These are phyloP conservation scores for Zymoseptoria brevis DNA, from an alignment of 2,329 filamentous ascomycete genomes.

Conservation along the genomic window DNA sequence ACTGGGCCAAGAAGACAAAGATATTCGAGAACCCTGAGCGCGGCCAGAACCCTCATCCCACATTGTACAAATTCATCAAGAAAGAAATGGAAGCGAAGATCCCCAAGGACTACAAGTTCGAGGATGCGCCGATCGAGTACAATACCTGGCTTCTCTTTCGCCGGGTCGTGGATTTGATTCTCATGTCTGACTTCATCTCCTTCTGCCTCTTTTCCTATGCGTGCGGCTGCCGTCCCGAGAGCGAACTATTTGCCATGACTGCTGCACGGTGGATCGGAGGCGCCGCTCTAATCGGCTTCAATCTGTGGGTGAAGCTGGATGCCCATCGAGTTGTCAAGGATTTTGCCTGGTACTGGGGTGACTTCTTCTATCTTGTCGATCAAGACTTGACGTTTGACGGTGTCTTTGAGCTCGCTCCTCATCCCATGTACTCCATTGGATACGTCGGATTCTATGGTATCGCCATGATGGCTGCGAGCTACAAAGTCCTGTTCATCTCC, in stretches of 20 bases:
- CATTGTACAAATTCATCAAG: conserved; percentile 76
- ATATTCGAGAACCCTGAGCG: conserved; percentile 77
- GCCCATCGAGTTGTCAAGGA: conserved; percentile 97
- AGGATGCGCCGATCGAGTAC: conserved; percentile 90
- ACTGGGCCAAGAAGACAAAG: conserved; percentile 77
- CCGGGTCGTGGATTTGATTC: conserved; percentile 86
- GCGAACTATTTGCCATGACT: conserved; percentile 63
- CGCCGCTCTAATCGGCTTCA: conserved; percentile 76
- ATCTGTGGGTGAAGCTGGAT: conserved; percentile 97
- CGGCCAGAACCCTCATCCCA: conserved; percentile 75
- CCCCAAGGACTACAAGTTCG: conserved; percentile 84
- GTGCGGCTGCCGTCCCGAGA: conserved; percentile 66
- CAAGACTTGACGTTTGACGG: conserved; percentile 97
- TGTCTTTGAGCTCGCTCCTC: conserved; percentile 97
- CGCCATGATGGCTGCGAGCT: conserved; percentile 95
- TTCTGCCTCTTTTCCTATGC: conserved; percentile 94
- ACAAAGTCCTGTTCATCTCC: conserved; percentile 94
- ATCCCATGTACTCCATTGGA: conserved; percentile 97
- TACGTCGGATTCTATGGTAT: conserved; percentile 98
- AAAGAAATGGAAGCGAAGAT: conserved; percentile 92
- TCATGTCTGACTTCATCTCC: conserved; percentile 98
- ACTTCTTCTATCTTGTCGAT: conserved; percentile 98
- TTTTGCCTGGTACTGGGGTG: conserved; percentile 99
- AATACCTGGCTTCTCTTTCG: conserved; percentile 98
- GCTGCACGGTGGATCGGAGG: conserved; percentile 70